These are phyloP conservation scores for Tilletiaria anomala DNA, from an alignment of 1,284 basidiomycete species.

Conservation along the genomic window DNA sequence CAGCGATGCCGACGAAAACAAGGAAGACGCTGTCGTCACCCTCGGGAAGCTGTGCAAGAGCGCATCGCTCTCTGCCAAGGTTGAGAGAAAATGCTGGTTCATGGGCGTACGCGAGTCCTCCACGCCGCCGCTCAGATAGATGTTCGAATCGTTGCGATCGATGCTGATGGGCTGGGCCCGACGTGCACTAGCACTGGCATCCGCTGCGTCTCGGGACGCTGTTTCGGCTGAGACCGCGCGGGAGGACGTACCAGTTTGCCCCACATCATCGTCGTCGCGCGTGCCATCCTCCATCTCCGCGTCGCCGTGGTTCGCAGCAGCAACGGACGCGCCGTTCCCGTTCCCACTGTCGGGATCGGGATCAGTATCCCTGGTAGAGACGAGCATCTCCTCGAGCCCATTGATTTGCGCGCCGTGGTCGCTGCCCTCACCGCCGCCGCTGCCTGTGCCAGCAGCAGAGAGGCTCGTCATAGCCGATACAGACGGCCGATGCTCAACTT, in stretches of 20 bases:
- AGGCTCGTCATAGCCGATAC: background rate
- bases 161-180: no score
- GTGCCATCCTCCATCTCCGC: conserved; percentile 3
- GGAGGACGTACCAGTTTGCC: conserved; percentile 2
- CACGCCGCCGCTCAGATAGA: conserved; percentile 4
- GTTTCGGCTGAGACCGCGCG: conserved; percentile 7
- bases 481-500: no score
- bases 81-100: conserved; percentile 45
- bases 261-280: conserved; percentile 7
- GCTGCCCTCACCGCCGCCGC: background rate
- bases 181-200: conserved; percentile 5
- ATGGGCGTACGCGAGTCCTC: conserved; percentile 41
- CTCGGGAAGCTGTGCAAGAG: no score
- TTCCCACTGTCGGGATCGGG: no score
- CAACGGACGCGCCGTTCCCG: no score
- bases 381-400: no score
- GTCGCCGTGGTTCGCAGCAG: no score
- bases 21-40: no score
- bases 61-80: conserved; percentile 42
- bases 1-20: no score
- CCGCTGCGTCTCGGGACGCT: conserved; percentile 5
- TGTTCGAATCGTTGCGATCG: background rate
- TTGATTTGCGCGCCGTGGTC: no score
- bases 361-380: no score
- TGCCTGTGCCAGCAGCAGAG: background rate